phyloP scores from a whole-genome alignment of 2,329 filamentous ascomycete genomes.

The Teratosphaeria gauchensis region DNA sequence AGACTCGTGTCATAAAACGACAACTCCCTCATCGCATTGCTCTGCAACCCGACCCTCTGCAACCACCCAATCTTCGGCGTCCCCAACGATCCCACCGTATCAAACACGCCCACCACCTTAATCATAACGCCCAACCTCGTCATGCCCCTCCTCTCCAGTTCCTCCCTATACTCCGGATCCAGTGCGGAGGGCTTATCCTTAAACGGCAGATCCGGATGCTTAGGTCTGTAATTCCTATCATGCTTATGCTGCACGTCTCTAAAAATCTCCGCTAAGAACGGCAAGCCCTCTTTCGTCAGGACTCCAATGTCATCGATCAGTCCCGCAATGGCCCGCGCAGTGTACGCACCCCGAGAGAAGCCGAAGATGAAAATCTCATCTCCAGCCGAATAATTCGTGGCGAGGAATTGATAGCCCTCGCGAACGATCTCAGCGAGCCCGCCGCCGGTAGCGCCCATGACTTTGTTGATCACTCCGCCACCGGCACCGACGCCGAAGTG shows the following conservation, averaged over 20 bases:
- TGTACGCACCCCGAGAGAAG: slow-evolving; percentile 40
- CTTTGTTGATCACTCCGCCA: slow-evolving; percentile 33
- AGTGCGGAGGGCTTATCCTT: slow-evolving; percentile 36
- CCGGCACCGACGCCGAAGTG: slow-evolving; percentile 39
- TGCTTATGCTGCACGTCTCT: slow-evolving; percentile 36
- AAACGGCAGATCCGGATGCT: slow-evolving; percentile 38
- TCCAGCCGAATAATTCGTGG: slow-evolving; percentile 44
- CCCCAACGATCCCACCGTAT: slow-evolving; percentile 37
- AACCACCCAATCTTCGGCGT: slow-evolving; percentile 37
- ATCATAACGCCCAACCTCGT: slow-evolving; percentile 27
- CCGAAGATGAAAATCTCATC: slow-evolving; percentile 43
- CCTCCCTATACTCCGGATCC: slow-evolving; percentile 34
- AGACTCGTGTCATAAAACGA: slow-evolving; percentile 41
- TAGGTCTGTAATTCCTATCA: slow-evolving; percentile 34
- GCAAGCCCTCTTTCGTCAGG: slow-evolving; percentile 37
- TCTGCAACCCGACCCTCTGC: slow-evolving; percentile 25
- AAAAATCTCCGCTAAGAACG: slow-evolving; percentile 38
- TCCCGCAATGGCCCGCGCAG: slow-evolving; percentile 36
- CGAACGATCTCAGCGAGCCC: slow-evolving; percentile 38
- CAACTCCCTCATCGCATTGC: slow-evolving; percentile 26
- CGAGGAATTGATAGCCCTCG: slow-evolving; percentile 41
- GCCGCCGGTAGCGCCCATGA: slow-evolving; percentile 18
- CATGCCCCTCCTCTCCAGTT: slow-evolving; percentile 27
- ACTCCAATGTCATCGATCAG: slow-evolving; percentile 38
- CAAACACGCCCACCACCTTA: slow-evolving; percentile 37